Evolutionary conservation across 23 red algal species (phyloP), one percentile per base, ranked within the genome.

Genomic region (Cyanidiococcus yangmingshanensis): DNA sequence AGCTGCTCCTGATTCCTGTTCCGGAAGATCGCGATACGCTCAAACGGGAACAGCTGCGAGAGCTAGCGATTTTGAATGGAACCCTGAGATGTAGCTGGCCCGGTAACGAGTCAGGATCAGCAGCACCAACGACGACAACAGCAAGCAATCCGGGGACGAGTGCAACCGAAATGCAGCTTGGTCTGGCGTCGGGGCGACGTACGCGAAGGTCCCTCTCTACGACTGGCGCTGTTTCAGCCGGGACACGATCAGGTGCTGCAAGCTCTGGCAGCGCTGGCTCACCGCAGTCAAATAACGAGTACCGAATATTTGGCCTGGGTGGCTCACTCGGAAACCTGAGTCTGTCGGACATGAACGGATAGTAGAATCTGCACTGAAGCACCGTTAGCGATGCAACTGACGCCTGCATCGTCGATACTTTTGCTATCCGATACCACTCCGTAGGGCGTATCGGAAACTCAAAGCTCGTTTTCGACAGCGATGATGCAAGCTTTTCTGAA

Each of bases 51-150:
- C 92, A 96, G 74, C 59, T 96, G 37, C 84, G 92, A 24, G 92
- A 89, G 31, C 81, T 96, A 21, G 92, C 92, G 24, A 96, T 96
- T 77, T 75, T 96, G 34, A 96, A 96, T 59, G 92, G 92, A 2
- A 90, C 92, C 1, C 90, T 83, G 29, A 78, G 92, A 17, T 76
- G 76, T 16, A 25, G 25, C 26, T 18, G 35, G 40, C 35, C 75
- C 40, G 75, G 51, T 15, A 7, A 54, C 45, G 45, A 54, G 45
- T 54, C 45, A 54, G 45, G 45, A 7, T 54, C 45, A 21, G 45
- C 45, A 21, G n/a, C n/a, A n/a, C n/a, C n/a, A n/a, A n/a, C n/a
- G n/a, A n/a, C n/a, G n/a, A n/a, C n/a, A n/a, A n/a, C n/a, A n/a
- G n/a, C n/a, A n/a, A n/a, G n/a, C n/a, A n/a, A n/a, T n/a, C n/a